Evolutionary conservation across 352 stramenopile species (phyloP), one percentile per base, ranked within the genome.

Genomic region (Globisporangium takayamanum): DNA sequence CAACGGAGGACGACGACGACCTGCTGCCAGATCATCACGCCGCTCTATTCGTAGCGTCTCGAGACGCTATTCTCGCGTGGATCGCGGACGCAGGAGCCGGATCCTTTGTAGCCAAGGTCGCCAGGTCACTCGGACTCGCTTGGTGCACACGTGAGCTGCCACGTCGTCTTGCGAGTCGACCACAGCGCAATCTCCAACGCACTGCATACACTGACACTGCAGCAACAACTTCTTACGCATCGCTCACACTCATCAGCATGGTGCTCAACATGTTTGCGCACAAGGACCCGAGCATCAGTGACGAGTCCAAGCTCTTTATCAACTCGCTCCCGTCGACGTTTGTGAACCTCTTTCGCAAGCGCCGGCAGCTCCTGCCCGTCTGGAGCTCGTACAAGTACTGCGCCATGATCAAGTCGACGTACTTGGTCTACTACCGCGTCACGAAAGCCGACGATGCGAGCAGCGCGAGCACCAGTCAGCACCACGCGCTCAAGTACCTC

Each of bases 311-410:
- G 64, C 67, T 65, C 44, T 95, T 95, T 69, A 70, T 95, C 62
- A 80, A 90, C 62, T 90, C 85, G 64, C 72, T 95, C 20, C 85
- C 85, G 26, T 83, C 83, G 20, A 81, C 81, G n/a, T 91, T 90
- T 53, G 76, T 90, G 50, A 89, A 89, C 54, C 45, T 89, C n/a
- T 90, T 93, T 55, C 83, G 84, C 66, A 95, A 95, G 72, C 82
- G 80, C 28, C 72, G 85, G 14, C 84, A 92, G 49, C 44, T 95
- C 11, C 62, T 93, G 39, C 85, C 81, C 1, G 80, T 93, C 3
- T 95, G 85, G 85, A 87, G 76, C 66, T 89, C 81, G 36, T 65
- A 88, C 64, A 91, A 88, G 69, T 95, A 95, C 70, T 92, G 84
- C 68, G 64, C 76, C 53, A 81, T 91, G 81, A 92, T 95, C 74